Conservation (phyloP, 148 eudicot species). For the Suaeda aralocaspica region DNA sequence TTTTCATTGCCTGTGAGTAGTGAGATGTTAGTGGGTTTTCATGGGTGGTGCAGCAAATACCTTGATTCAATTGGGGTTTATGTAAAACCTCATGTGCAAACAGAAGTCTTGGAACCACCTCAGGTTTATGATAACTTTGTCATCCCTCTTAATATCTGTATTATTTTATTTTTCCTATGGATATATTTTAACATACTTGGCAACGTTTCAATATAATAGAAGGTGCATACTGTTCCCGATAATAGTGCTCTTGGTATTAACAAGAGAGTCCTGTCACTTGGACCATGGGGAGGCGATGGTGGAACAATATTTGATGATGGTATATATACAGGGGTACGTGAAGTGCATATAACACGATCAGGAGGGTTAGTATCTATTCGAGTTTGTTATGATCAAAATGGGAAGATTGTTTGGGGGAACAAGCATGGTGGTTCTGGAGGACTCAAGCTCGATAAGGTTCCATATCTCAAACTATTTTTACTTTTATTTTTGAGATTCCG, state of each 20-base stretch:
- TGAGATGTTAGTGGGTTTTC: conserved; percentile 33
- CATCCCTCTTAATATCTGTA: neutral
- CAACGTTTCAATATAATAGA: neutral
- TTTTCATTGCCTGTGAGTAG: conserved; percentile 22
- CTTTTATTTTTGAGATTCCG: neutral
- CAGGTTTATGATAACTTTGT: neutral
- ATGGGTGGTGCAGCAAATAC: conserved; percentile 31
- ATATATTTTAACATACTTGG: neutral
- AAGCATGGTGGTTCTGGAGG: conserved; percentile 35
- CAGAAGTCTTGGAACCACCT: conserved; percentile 9
- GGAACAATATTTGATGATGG: conserved; percentile 33
- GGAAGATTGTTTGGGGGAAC: conserved; percentile 29
- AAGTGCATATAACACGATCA: conserved; percentile 29
- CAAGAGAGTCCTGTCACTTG: conserved; percentile 26
- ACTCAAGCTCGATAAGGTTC: conserved; percentile 33
- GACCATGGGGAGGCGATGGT: conserved; percentile 34
- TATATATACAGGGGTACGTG: conserved; percentile 32
- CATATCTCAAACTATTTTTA: neutral
- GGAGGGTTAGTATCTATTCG: conserved; percentile 34
- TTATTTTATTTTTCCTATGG: neutral
- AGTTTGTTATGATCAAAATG: conserved; percentile 36
- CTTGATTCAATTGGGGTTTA: conserved; percentile 40
- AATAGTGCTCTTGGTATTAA: conserved; percentile 1
- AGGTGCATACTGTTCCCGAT: conserved; percentile 4
- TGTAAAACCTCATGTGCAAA: conserved; percentile 22